phyloP scores from a whole-genome alignment of 1,284 basidiomycete species.

The Volvariella surrecta region DNA sequence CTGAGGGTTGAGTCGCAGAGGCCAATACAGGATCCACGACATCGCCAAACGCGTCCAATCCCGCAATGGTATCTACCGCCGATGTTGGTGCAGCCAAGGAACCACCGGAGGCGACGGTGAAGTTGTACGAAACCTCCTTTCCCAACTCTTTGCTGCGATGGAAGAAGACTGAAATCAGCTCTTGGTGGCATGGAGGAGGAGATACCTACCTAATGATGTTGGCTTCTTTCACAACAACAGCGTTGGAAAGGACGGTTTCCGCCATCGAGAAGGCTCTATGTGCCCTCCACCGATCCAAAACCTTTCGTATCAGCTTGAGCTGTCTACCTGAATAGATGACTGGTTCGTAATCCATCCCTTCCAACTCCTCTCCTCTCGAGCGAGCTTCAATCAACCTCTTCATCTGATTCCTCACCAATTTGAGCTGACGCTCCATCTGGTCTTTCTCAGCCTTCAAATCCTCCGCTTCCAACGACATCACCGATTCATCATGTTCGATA shows the following conservation, averaged over 20 bases:
- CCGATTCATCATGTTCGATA: slow-evolving; percentile 35
- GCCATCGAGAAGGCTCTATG: slow-evolving; percentile 88
- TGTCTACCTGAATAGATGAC: slow-evolving; percentile 77
- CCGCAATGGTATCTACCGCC: slow-evolving; percentile 79
- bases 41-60: slow-evolving; percentile 88
- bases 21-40: slow-evolving; percentile 73
- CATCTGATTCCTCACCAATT: slow-evolving; percentile 76
- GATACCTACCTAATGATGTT: slow-evolving; percentile 76
- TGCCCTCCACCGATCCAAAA: slow-evolving; percentile 78
- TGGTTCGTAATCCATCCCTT: slow-evolving; percentile 60
- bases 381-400: slow-evolving; percentile 74
- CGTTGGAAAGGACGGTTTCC: slow-evolving; percentile 79
- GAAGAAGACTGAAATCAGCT: too few species aligned
- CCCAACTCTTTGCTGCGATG: slow-evolving; percentile 67
- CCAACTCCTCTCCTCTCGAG: slow-evolving; percentile 66
- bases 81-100: slow-evolving; percentile 76
- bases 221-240: slow-evolving; percentile 88
- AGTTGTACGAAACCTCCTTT: slow-evolving; percentile 88
- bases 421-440: slow-evolving; percentile 84
- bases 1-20: slow-evolving; percentile 71
- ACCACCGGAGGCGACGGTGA: slow-evolving; percentile 80
- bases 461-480: slow-evolving; percentile 64
- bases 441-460: slow-evolving; percentile 85
- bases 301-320: slow-evolving; percentile 71
- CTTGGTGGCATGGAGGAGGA: too few species aligned